Evolutionary conservation across 2,329 filamentous ascomycete genomes (phyloP), one percentile per base, ranked within the genome.

Genomic region (Blastomyces emzantsi): DNA sequence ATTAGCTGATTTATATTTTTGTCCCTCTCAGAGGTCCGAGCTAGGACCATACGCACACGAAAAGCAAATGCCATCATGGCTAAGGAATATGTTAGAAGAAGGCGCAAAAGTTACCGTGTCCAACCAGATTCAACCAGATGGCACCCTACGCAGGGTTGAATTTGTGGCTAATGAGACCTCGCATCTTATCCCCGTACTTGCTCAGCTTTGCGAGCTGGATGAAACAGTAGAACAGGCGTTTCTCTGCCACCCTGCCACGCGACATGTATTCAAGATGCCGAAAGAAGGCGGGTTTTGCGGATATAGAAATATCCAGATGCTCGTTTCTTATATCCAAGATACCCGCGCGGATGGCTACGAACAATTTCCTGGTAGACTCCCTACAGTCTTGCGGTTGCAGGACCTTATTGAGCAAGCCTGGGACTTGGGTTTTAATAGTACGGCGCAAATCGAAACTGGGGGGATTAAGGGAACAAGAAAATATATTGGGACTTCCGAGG

Each of bases 271-370:
- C 61, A 96, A 96, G 71, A 81, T 95, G 61, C 83, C 82, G n/a
- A 82, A 80, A 65, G 92, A 96, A 77, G 92, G 92, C 28, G 90
- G 91, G 6, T 97, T 97, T 73, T 97, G 93, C 73, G 93, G 93
- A 3, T 97, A 97, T 73, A 85, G 93, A 51, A 97, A 96, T 71
- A 95, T 96, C 41, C 94, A 97, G 73, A 95, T 95, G 87, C 76
- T 97, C 68, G 79, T 88, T 17, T 93, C 92, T 0, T 92, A 90
- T 73, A 85, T 97, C 25, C 84, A 87, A 64, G 83, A 82, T 9
- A 77, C 84, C 1, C 74, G 78, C 49, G 80, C 79, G 15, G 75
- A 79, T 15, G 90, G 89, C 0, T 75, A 82, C 65, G 79, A 87
- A 51, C 76, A 79, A 58, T 90, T 96, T 64, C 74, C 79, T 1